Percentiles rank a stretch among this genome's conserved stretches.
phyloP scores from a whole-genome alignment of 2,329 filamentous ascomycete genomes.

The Penicillium brevicompactum region DNA sequence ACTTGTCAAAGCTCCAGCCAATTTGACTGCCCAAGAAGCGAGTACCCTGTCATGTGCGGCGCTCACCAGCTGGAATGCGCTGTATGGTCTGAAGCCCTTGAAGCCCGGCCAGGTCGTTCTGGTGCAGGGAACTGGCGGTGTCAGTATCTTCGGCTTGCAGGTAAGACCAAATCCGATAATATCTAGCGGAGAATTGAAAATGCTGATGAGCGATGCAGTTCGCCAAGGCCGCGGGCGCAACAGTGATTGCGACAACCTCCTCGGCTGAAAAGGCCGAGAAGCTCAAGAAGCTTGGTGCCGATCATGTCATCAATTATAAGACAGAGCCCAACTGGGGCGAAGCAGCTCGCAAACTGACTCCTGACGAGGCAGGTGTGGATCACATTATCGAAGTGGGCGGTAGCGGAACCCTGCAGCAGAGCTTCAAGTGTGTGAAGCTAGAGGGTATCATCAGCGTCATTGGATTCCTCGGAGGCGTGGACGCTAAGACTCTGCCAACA shows the following conservation, averaged over 20 bases:
- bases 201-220: conserved; percentile 32
- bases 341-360: conserved; percentile 54
- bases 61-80: conserved; percentile 67
- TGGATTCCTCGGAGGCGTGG: conserved; percentile 57
- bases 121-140: conserved; percentile 64
- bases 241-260: conserved; percentile 62
- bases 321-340: conserved; percentile 61
- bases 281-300: conserved; percentile 59
- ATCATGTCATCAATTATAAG: conserved; percentile 64
- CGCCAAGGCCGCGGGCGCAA: conserved; percentile 55
- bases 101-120: conserved; percentile 59
- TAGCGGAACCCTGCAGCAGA: conserved; percentile 60
- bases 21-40: conserved; percentile 57
- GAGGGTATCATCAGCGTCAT: conserved; percentile 61
- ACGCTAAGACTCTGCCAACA: conserved; percentile 51
- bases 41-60: conserved; percentile 63
- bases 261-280: conserved; percentile 56
- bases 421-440: conserved; percentile 55
- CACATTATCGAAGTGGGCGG: conserved; percentile 69
- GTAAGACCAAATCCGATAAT: conserved; percentile 21
- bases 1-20: conserved; percentile 63
- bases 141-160: conserved; percentile 60
- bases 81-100: conserved; percentile 59
- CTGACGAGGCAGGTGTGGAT: conserved; percentile 59
- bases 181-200: neutral